Evolutionary conservation across 148 eudicot species (phyloP), one percentile per base, ranked within the genome.

Genomic region (Chenopodium suecicum): DNA sequence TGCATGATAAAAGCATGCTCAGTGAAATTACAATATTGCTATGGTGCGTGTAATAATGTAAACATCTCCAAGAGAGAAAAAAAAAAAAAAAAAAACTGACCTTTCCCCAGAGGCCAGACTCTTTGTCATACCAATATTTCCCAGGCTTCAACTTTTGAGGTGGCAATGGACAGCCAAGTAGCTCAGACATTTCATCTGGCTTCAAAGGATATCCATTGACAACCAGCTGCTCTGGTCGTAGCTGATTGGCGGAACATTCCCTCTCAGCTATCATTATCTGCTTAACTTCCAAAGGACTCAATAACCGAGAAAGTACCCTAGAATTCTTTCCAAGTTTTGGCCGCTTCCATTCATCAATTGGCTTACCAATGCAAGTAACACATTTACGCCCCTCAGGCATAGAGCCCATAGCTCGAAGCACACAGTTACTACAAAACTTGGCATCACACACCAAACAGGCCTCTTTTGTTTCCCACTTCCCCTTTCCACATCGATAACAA

Each of bases 361-460:
- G 90, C 77, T 94, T 92, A 20, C 97, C 86, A 56, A 96, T 94
- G 85, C 99, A 96, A 73, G 97, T 89, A 79, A 96, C 99, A 87
- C 99, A 96, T 82, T 96, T 96, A 52, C 99, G 94, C 71, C 99
- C 99, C 80, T 96, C 99, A 4, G 99, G 99, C 99, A 96, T 96
- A 1, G 99, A 94, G 17, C 99, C 99, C 99, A 96, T 96, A 4
- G 97, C 97, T 80, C 99, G 89, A 79, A 96, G 98, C 84, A 96
- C 94, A 69, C 99, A 96, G 81, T 86, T 96, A 81, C 97, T 86
- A 77, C 99, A 96, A 70, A 89, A 96, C 81, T 90, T 94, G 13
- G 93, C 91, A 82, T 91, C 97, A 85, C 99, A 96, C 70, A 91
- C 98, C 22, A 96, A 52, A 74, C 99, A 96, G 0, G 89, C 88